A percentile compares a stretch with the other conserved stretches of the same genome.
Conservation (phyloP, 192 early-diverging fungal species). For the Funneliformis geosporum region DNA sequence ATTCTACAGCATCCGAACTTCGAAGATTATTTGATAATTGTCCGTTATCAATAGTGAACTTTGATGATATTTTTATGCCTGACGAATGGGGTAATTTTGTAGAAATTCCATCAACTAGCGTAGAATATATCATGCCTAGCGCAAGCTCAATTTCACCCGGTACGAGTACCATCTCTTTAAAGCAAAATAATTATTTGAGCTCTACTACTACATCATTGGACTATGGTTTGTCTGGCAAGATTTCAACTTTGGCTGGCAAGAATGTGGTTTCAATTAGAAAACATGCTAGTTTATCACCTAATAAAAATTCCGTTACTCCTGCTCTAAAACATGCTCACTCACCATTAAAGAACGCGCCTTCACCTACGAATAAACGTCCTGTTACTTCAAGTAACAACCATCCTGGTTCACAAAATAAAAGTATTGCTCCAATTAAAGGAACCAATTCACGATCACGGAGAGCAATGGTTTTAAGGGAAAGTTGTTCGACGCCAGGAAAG, state of each 20-base stretch:
- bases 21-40: conserved; percentile 23
- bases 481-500: not conserved
- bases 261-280: not conserved
- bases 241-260: not conserved
- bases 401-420: not conserved
- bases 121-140: not conserved
- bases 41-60: conserved; percentile 1
- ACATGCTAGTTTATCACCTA: not conserved
- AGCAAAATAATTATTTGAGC: too few relatives aligned
- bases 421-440: not conserved
- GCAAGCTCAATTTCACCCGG: not conserved
- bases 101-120: not conserved
- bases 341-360: not conserved
- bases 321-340: not conserved
- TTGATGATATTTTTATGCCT: conserved; percentile 26
- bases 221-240: not conserved
- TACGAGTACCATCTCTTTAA: too few relatives aligned
- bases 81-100: not conserved
- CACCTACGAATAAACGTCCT: not conserved
- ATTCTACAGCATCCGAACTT: conserved; percentile 19
- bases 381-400: not conserved
- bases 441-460: not conserved
- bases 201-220: not conserved
- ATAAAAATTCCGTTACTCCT: not conserved
- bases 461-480: not conserved